Percentiles rank a stretch among this genome's conserved stretches.
Evolutionary conservation across 2,329 filamentous ascomycete species (phyloP).

Genomic region (Colletotrichum simmondsii): DNA sequence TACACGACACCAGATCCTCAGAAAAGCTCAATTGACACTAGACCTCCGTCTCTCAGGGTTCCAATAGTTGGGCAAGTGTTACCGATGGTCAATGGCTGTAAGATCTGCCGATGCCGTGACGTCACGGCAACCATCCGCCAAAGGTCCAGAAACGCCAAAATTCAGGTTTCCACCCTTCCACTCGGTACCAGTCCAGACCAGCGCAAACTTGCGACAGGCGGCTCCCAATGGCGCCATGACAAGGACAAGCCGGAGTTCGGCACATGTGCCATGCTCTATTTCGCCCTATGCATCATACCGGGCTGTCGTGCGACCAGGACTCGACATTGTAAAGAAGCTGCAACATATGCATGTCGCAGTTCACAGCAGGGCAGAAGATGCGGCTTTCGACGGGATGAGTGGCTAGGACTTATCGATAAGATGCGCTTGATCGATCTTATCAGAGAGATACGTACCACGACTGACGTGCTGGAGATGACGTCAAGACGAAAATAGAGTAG

Average conservation of each 20-base stretch:
- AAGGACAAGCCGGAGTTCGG: conserved; percentile 26
- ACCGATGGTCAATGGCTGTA: not conserved
- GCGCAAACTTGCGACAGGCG: not conserved
- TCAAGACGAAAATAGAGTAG: conserved; percentile 21
- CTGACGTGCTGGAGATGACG: not conserved
- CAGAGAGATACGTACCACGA: not conserved
- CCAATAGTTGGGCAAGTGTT: no score
- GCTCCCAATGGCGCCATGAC: conserved; percentile 15
- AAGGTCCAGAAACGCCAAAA: not conserved
- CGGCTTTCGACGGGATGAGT: not conserved
- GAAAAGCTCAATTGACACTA: not conserved
- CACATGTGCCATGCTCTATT: conserved; percentile 7
- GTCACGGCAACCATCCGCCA: not conserved
- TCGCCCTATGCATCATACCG: not conserved
- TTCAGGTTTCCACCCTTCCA: not conserved
- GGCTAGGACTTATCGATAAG: conserved; percentile 2
- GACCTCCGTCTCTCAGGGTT: no score
- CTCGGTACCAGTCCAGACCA: not conserved
- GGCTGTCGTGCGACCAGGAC: not conserved
- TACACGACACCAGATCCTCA: not conserved
- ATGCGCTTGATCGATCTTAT: not conserved
- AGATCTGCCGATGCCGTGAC: not conserved
- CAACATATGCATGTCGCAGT: not conserved
- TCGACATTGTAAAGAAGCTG: not conserved
- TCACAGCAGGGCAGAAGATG: not conserved